Conservation (phyloP, 208 protist species). For the Crithidia acanthocephali region DNA sequence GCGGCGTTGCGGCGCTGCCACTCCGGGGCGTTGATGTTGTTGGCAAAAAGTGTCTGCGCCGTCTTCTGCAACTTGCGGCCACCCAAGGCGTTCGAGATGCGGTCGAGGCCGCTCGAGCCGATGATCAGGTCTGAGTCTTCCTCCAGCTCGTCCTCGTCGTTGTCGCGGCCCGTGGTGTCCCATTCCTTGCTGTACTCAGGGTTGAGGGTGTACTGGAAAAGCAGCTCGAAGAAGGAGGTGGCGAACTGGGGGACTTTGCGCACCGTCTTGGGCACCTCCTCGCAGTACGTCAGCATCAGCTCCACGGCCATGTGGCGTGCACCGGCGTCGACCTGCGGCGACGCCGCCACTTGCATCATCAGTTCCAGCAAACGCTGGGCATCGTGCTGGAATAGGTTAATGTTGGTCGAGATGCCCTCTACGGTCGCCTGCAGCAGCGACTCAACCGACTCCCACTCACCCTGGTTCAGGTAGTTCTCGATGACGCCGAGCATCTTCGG, state of each 20-base stretch:
- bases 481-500: constrained; percentile 71
- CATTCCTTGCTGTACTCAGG: constrained; percentile 68
- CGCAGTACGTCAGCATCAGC: constrained; percentile 79
- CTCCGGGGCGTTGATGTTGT: constrained; percentile 69
- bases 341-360: constrained; percentile 77
- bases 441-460: constrained; percentile 69
- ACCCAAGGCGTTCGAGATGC: constrained; percentile 72
- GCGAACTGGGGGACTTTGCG: constrained; percentile 84
- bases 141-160: constrained; percentile 72
- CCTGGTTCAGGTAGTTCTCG: constrained; percentile 63
- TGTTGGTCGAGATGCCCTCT: constrained; percentile 54
- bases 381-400: constrained; percentile 61
- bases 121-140: constrained; percentile 69
- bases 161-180: constrained; percentile 55
- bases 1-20: constrained; percentile 85
- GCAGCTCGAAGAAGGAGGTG: constrained; percentile 78
- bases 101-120: constrained; percentile 74
- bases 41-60: constrained; percentile 66
- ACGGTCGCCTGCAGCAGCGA: constrained; percentile 56
- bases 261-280: constrained; percentile 75
- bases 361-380: constrained; percentile 57
- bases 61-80: constrained; percentile 77
- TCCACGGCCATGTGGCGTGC: constrained; percentile 87
- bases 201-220: constrained; percentile 87
- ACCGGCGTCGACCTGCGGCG: constrained; percentile 45